phyloP scores from a whole-genome alignment of 768 basidiomycete genomes.

The Mycena chlorophos region DNA sequence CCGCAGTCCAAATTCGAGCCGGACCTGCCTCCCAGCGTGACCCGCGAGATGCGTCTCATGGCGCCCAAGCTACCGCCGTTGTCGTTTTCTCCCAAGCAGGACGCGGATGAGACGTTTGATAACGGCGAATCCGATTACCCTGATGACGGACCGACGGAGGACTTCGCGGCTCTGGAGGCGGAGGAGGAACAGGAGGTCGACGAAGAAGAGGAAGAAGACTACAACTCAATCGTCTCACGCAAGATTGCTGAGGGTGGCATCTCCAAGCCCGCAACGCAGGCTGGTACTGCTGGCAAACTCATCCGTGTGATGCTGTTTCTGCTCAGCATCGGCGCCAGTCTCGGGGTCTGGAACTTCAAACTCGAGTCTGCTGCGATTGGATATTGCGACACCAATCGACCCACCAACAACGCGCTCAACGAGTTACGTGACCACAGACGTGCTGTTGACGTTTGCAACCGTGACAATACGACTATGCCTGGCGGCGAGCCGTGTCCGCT shows the following conservation, averaged over 20 bases:
- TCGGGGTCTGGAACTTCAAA: constrained; percentile 55
- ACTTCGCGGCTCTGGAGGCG: constrained; percentile 5
- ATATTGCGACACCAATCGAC: constrained; percentile 67
- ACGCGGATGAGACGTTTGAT: constrained; percentile 29
- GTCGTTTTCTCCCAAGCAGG: constrained; percentile 24
- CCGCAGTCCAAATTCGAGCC: constrained; percentile 60
- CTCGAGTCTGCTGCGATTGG: constrained; percentile 68
- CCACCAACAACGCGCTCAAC: constrained; percentile 59
- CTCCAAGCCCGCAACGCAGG: constrained; percentile 15
- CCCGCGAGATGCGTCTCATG: constrained; percentile 31
- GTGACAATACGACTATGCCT: constrained; percentile 49
- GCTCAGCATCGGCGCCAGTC: constrained; percentile 35
- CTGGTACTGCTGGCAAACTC: constrained; percentile 30
- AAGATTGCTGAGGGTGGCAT: constrained; percentile 38
- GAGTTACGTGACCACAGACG: constrained; percentile 43
- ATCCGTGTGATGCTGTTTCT: constrained; percentile 45
- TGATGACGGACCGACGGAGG: constrained; percentile 16
- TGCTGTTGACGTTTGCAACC: constrained; percentile 57
- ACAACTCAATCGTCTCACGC: constrained; percentile 33
- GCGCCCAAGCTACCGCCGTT: constrained; percentile 22
- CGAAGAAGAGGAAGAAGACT: constrained; percentile 24
- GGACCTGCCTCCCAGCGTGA: constrained; percentile 40
- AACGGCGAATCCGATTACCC: constrained; percentile 17
- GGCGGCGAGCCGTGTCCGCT: constrained; percentile 51
- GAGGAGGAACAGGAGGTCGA: constrained; percentile 15